Percentiles rank a stretch among this genome's conserved stretches.
Evolutionary conservation across 306 rosid genomes (phyloP).

Genomic region (Cucurbita maxima): DNA sequence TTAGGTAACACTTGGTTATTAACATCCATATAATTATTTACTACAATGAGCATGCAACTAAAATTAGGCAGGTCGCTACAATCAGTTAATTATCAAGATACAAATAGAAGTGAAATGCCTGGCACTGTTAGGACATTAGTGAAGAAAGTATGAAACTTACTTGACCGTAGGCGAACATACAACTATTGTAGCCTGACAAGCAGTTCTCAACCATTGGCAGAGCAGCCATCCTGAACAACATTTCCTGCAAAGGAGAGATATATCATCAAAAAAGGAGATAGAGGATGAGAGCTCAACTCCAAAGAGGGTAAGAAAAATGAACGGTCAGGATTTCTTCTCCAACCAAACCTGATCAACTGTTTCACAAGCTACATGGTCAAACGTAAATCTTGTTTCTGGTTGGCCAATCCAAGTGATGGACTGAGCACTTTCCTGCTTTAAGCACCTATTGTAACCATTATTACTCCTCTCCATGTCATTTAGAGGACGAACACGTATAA

Average conservation of each 20-base stretch:
- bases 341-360: conserved; percentile 71
- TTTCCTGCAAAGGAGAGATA: conserved; percentile 35
- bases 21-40: background rate
- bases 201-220: conserved; percentile 97
- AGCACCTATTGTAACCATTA: conserved; percentile 63
- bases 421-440: conserved; percentile 77
- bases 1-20: background rate
- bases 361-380: conserved; percentile 97
- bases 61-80: background rate
- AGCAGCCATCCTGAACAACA: conserved; percentile 86
- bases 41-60: background rate
- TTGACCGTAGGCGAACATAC: conserved; percentile 99
- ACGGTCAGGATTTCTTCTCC: background rate
- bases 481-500: conserved; percentile 90
- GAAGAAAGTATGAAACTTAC: conserved; percentile 24
- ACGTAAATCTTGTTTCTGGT: conserved; percentile 70
- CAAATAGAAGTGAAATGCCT: background rate
- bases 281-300: background rate
- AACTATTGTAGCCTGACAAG: conserved; percentile 87
- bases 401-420: conserved; percentile 72
- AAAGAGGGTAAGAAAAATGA: background rate
- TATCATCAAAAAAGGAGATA: background rate
- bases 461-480: conserved; percentile 62
- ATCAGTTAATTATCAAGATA: background rate
- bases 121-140: background rate